Evolutionary conservation across 1,139 yeast species (phyloP).

Genomic region (Taphrina communis): DNA sequence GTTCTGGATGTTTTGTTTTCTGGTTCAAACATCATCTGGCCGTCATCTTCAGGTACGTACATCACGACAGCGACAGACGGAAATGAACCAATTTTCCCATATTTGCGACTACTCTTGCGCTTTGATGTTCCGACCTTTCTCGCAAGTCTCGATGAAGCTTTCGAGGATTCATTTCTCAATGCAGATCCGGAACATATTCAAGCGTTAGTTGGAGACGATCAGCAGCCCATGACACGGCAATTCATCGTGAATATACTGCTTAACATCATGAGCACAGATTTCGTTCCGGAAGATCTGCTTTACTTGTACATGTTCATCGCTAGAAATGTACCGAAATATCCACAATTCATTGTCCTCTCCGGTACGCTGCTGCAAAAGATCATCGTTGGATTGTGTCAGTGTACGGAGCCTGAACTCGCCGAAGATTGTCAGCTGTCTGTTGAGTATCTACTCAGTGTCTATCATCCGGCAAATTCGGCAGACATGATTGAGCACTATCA

Average conservation of each 20-base stretch:
- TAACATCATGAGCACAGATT: conserved; percentile 55
- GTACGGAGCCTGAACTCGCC: conserved; percentile 51
- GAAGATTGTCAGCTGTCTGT: conserved; percentile 76
- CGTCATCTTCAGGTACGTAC: conserved; percentile 51
- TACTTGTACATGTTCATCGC: conserved; percentile 72
- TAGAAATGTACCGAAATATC: conserved; percentile 76
- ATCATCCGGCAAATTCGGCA: conserved; percentile 61
- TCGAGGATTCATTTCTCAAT: conserved; percentile 74
- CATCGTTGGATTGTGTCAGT: conserved; percentile 60
- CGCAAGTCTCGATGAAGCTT: conserved; percentile 72
- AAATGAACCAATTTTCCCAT: conserved; percentile 63
- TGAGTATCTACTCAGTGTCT: conserved; percentile 67
- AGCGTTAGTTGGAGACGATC: conserved; percentile 46
- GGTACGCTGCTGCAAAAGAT: conserved; percentile 62
- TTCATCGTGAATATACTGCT: conserved; percentile 68
- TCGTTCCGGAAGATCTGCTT: conserved; percentile 53
- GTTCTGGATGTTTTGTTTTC: conserved; percentile 65
- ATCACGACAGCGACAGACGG: conserved; percentile 48
- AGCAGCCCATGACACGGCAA: conserved; percentile 61
- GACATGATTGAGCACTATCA: conserved; percentile 60
- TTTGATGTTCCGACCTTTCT: conserved; percentile 65
- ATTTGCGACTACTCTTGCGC: conserved; percentile 59
- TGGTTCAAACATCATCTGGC: conserved; percentile 60
- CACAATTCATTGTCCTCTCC: conserved; percentile 74
- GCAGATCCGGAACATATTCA: conserved; percentile 43